phyloP scores from a whole-genome alignment of 192 early-diverging fungal genomes.

The Umbelopsis isabellina region DNA sequence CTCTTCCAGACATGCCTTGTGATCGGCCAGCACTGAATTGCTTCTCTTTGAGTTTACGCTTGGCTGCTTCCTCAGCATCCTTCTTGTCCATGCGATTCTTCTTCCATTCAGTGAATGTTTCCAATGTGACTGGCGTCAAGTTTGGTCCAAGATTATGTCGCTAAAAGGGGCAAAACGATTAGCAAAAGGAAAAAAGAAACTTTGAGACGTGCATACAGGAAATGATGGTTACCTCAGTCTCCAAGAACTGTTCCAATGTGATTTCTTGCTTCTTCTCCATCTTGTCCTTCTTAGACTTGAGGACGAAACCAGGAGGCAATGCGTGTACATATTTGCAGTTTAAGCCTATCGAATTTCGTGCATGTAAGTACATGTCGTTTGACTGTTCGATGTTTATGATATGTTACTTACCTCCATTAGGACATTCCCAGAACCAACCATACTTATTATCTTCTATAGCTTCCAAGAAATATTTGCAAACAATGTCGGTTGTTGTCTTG shows the following conservation, averaged over 20 bases:
- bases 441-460: constrained; percentile 95
- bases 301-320: constrained; percentile 92
- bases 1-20: constrained; percentile 93
- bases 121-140: constrained; percentile 92
- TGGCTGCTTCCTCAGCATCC: constrained; percentile 67
- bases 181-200: background rate
- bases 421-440: constrained; percentile 99
- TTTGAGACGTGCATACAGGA: background rate
- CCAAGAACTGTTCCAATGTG: constrained; percentile 96
- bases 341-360: constrained; percentile 40
- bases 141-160: constrained; percentile 93
- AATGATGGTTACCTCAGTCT: constrained; percentile 74
- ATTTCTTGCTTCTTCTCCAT: constrained; percentile 80
- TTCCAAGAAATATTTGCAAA: constrained; percentile 98
- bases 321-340: constrained; percentile 97
- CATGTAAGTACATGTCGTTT: background rate
- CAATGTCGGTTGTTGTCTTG: constrained; percentile 92
- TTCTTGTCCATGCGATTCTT: constrained; percentile 73
- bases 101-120: constrained; percentile 95
- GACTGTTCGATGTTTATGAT: background rate
- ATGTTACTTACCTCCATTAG: constrained; percentile 80
- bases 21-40: constrained; percentile 86
- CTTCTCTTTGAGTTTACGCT: constrained; percentile 80
- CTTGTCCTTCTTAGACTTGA: constrained; percentile 92
- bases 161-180: constrained; percentile 39